These are phyloP conservation scores for Aurantiochytrium sp. DNA, from an alignment of 108 stramenopile genomes.

Conservation along the genomic window DNA sequence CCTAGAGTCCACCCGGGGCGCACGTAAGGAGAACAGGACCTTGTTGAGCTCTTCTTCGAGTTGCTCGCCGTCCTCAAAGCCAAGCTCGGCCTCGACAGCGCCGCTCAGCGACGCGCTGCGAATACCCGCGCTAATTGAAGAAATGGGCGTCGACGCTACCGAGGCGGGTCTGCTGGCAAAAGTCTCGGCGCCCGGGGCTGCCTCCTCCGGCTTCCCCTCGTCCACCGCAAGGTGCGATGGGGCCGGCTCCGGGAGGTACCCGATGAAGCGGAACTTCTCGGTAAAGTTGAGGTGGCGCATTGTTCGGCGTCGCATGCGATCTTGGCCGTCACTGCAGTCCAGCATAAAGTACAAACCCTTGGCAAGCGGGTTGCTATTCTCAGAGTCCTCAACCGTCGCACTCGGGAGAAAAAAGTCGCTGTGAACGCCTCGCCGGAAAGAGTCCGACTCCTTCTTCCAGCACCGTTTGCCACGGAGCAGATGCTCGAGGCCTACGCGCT, in stretches of 20 bases:
- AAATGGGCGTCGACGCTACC: no score
- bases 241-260: not conserved
- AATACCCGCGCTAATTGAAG: no score
- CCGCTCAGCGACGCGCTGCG: no score
- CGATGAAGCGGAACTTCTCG: not conserved
- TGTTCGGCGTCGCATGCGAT: not conserved
- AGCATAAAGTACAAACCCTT: not conserved
- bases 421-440: not conserved
- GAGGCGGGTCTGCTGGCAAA: no score
- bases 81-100: not conserved
- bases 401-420: not conserved
- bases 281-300: not conserved
- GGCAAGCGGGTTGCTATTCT: not conserved
- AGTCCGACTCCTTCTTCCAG: not conserved
- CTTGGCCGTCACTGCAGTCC: not conserved
- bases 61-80: not conserved
- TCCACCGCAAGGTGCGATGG: not conserved
- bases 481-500: not conserved
- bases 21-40: not conserved
- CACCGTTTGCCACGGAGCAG: not conserved
- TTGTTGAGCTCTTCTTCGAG: not conserved
- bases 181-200: no score
- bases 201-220: no score
- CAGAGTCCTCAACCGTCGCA: not conserved
- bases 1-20: not conserved